Base-by-base conservation (phyloP, 2,329 filamentous ascomycete genomes). In the Xylariomycetidae sp. region DNA sequence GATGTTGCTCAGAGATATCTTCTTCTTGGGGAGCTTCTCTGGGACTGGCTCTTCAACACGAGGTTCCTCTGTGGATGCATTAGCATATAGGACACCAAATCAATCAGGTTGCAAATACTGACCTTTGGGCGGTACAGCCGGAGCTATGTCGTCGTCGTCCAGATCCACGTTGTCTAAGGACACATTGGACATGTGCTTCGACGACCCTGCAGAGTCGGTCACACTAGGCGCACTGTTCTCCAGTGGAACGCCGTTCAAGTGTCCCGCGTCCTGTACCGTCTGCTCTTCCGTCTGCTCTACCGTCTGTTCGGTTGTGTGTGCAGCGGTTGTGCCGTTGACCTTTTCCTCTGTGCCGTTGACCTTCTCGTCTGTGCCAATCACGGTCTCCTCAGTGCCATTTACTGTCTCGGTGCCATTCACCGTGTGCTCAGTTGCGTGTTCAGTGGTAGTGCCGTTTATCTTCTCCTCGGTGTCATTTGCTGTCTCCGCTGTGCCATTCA, bases 1-100 rank as follows among this genome's bases (percentile, higher is more conserved):
- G 33, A 92, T 73, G 46, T 83, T 86, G 59, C 80, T 78, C 23
- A 78, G 68, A 26, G 77, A 79, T 30, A 79, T 62, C 31, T 74
- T 71, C 55, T 74, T 78, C 32, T 69, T 68, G 13, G 69, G 55
- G 28, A 57, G 54, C 32, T 65, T 63, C 31, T 56, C 56, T 47
- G 38, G 52, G 29, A 35, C 61, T 48, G n/a, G n/a, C n/a, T n/a
- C n/a, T n/a, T n/a, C n/a, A n/a, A n/a, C n/a, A 40, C 30, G 26
- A 39, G 49, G 27, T 37, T 53, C 59, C 39, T 56, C 36, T 50
- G 52, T 46, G 47, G 34, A 25, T 33, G 28, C 32, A 20, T 44
- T 37, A 44, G 42, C 32, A 26, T 19, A 30, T 24, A 25, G 6
- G 25, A n/a, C n/a, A n/a, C n/a, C n/a, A n/a, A n/a, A n/a, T n/a